phyloP scores from a whole-genome alignment of 768 basidiomycete genomes.

The Candolleomyces efflorescens region DNA sequence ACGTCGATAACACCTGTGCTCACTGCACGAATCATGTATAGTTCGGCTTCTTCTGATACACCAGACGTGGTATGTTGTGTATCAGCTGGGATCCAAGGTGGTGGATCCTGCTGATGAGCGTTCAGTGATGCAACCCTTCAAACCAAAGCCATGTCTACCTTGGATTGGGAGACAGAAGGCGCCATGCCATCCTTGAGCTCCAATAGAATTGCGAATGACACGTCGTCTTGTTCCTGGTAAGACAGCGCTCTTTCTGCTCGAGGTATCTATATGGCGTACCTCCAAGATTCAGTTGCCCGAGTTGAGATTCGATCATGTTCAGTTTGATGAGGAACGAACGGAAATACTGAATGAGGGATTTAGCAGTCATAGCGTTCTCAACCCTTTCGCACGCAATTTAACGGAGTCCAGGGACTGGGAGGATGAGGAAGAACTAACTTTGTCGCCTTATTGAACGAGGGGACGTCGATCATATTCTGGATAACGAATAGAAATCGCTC shows the following conservation, averaged over 20 bases:
- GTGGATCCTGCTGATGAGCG: conserved; percentile 45
- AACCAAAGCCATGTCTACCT: conserved; percentile 26
- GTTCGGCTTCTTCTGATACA: conserved; percentile 58
- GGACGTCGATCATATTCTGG: conserved; percentile 75
- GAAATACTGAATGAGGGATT: conserved; percentile 68
- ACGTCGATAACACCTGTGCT: conserved; percentile 84
- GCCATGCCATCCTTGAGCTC: conserved; percentile 69
- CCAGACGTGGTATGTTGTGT: conserved; percentile 65
- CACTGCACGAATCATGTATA: conserved; percentile 74
- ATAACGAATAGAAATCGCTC: conserved; percentile 89
- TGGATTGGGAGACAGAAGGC: conserved; percentile 46
- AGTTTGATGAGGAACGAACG: conserved; percentile 82
- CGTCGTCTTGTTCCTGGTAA: conserved; percentile 43
- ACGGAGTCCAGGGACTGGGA: not conserved
- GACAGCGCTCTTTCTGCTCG: not conserved
- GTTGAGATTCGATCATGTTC: conserved; percentile 68
- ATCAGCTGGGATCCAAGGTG: conserved; percentile 78
- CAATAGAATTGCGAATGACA: conserved; percentile 78
- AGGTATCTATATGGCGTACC: conserved; percentile 30
- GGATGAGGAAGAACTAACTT: conserved; percentile 35
- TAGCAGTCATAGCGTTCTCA: conserved; percentile 62
- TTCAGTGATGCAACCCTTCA: not conserved
- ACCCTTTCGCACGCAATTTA: conserved; percentile 39
- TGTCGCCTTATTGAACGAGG: conserved; percentile 64
- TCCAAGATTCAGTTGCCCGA: conserved; percentile 54